Base-by-base conservation (phyloP, 2,329 filamentous ascomycete species). In the Keithomyces neogunnii region DNA sequence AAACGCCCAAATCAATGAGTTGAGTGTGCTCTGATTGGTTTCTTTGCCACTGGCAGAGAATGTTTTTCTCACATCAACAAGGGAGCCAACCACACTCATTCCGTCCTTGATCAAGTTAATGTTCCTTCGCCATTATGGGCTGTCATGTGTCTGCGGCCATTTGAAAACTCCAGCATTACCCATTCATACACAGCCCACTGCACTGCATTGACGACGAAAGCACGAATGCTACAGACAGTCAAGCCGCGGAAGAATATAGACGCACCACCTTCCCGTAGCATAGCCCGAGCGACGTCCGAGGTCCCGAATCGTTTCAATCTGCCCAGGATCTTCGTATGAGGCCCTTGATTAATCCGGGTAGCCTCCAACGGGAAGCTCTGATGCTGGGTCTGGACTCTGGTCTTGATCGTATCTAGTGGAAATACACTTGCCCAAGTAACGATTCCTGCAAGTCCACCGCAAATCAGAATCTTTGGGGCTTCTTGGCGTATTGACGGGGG, bases 181-280 rank as follows among this genome's bases (percentile, higher is more conserved):
- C 86, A 89, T 70, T 96, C 91, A 65, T 96, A 96, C 5, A 89
- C 81, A 29, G 86, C 86, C 91, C 91, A 97, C 72, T 90, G 77
- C n/a, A 89, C 86, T 2, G 92, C 91, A 71, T 96, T 96, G 39
- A 96, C 92, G 49, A 95, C 73, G 65, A 97, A 96, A 0, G 92
- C 92, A 58, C 92, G 76, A 7, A 87, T 69, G 66, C 88, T 95
- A 67, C 92, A 97, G 33, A 96, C 76, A 1, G 83, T 82, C 42
- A 97, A 67, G 0, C 88, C 88, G 32, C 82, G 75, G 63, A 88
- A 90, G 68, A 91, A 90, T 1, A 82, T 75, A 33, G 69, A 66
- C 7, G 74, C 36, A 0, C 88, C 86, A 32, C 80, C 83, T 43
- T 76, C 72, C 52, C 69, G 73, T 62, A 92, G 95, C 1, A 84